phyloP scores from a whole-genome alignment of 2,329 filamentous ascomycete species.

The Aureobasidium leucospermi region DNA sequence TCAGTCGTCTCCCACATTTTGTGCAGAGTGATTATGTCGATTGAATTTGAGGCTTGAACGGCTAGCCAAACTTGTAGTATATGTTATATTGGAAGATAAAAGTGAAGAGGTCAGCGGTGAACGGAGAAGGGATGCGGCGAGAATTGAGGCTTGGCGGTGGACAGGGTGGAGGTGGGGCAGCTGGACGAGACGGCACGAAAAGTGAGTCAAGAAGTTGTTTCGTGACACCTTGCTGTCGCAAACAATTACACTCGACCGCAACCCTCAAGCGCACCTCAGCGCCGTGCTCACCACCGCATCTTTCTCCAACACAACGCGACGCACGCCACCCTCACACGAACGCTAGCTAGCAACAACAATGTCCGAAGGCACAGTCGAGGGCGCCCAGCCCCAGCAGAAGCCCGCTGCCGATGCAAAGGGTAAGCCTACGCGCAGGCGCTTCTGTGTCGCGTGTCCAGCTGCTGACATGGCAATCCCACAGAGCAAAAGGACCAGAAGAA shows the following conservation, averaged over 20 bases:
- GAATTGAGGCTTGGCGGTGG: background rate
- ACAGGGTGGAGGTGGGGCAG: slow-evolving; percentile 5
- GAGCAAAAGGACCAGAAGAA: slow-evolving; percentile 29
- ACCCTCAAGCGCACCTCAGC: background rate
- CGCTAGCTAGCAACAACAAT: background rate
- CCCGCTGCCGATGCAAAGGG: slow-evolving; percentile 17
- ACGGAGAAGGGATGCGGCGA: background rate
- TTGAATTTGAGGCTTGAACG: too few relatives aligned
- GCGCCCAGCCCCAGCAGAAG: slow-evolving; percentile 17
- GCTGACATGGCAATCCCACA: background rate
- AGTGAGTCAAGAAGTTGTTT: slow-evolving; percentile 2
- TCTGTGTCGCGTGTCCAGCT: background rate
- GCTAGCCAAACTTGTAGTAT: too few relatives aligned
- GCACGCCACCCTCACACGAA: background rate
- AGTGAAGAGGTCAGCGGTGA: background rate
- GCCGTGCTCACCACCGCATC: background rate
- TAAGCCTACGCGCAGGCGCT: background rate
- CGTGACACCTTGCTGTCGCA: background rate
- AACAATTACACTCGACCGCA: background rate
- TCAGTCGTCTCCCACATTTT: too few relatives aligned
- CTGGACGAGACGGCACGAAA: background rate
- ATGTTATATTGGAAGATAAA: too few relatives aligned
- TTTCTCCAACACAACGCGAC: background rate
- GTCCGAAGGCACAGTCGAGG: slow-evolving; percentile 16
- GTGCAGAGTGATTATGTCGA: too few relatives aligned